Evolutionary conservation across 805 yeast species (phyloP), one percentile per base, ranked within the genome.

Genomic region (Candida patagonica): DNA sequence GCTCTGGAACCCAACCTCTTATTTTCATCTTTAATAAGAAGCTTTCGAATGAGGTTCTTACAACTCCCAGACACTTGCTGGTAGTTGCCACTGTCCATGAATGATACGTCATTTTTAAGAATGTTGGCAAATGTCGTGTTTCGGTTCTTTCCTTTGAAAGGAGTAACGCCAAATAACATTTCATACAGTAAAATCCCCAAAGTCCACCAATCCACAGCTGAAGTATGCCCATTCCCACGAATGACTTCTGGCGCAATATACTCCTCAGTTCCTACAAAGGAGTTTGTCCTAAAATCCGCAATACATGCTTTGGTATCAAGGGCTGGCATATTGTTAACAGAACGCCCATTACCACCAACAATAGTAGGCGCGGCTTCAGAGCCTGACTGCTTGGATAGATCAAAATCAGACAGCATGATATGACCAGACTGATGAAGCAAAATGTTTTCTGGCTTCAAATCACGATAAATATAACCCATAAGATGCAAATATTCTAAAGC

Each of bases 201-300:
- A 0, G 98, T 92, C 99, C 99, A 92, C 98, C 98, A 92, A 60
- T 92, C 99, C 13, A 92, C 98, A 0, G 97, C 96, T 6, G 89
- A 80, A 1, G 97, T 89, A 54, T 92, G 99, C 1, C 98, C 98
- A 51, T 88, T 84, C 1, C 97, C 97, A 58, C 92, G 69, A 40
- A 92, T 92, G 4, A 92, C 98, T 55, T 92, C 99, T 0, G 99
- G 99, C 0, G 99, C 97, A 53, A 92, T 87, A 59, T 92, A 92
- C 57, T 92, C 99, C 57, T 92, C 99, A 0, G 99, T 92, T 1
- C 99, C 99, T 26, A 92, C 99, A 67, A 92, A 92, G 1, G 97
- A 88, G 60, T 92, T 94, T 1, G 99, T 92, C 53, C 97, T 70
- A 62, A 94, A 92, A 9, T 95, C 95, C 56, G 89, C 95, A 32